Evolutionary conservation across 164 flowering plant species (phyloP).

Genomic region (Magnolia changhungtana): DNA sequence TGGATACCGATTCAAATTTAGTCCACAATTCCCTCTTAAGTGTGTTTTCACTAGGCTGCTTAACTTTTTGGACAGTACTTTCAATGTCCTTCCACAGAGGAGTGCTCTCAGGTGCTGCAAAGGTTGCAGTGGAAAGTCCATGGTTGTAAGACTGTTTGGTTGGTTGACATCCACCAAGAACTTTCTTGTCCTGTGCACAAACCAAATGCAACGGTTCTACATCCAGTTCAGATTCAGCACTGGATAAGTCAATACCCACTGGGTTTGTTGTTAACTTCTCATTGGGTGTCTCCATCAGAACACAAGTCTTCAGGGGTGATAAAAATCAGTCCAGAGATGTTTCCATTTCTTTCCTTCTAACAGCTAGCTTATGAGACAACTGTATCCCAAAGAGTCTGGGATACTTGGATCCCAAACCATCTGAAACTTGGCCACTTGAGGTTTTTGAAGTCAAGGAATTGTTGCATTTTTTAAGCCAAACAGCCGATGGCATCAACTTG

Average conservation of each 20-base stretch:
- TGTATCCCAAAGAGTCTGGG: too few species aligned
- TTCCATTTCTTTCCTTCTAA: conserved; percentile 38
- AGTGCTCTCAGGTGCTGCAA: conserved; percentile 43
- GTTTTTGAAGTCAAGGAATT: too few species aligned
- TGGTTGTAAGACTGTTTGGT: conserved; percentile 14
- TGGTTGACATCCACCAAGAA: conserved; percentile 7
- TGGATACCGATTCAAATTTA: too few species aligned
- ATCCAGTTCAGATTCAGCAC: conserved; percentile 1
- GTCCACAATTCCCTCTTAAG: too few species aligned
- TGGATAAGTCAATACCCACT: conserved; percentile 7
- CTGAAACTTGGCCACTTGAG: too few species aligned
- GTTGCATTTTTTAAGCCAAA: too few species aligned
- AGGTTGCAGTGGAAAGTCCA: conserved; percentile 21
- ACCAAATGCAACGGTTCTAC: conserved; percentile 5
- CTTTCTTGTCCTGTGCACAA: conserved; percentile 13
- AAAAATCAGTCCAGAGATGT: conserved; percentile 54
- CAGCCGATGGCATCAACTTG: too few species aligned
- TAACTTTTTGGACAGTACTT: too few species aligned
- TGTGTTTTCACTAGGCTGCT: too few species aligned
- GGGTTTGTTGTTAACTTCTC: conserved; percentile 19
- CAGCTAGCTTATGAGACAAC: too few species aligned
- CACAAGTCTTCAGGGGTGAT: conserved; percentile 88
- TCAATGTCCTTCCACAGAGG: conserved; percentile 62
- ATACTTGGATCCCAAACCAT: too few species aligned
- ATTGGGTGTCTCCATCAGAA: conserved; percentile 57